phyloP scores from a whole-genome alignment of 2,329 filamentous ascomycete genomes.

The Neonectria coccinea region DNA sequence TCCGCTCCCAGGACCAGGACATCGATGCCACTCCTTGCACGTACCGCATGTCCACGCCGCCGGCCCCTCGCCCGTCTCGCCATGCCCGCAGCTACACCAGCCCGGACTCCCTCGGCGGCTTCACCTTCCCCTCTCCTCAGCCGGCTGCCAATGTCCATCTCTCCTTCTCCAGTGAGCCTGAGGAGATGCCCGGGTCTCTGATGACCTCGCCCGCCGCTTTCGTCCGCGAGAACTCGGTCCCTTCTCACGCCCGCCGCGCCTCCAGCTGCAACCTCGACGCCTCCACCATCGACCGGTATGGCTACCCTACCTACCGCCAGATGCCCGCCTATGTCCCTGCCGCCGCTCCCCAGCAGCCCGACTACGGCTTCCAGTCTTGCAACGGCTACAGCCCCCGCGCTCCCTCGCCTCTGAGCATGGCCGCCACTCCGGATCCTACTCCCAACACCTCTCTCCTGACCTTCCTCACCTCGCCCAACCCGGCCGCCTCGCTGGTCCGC shows the following conservation, averaged over 20 bases:
- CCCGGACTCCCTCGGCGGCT: constrained; percentile 64
- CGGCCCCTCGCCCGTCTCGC: constrained; percentile 50
- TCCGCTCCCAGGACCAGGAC: constrained; percentile 85
- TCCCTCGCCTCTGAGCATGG: constrained; percentile 57
- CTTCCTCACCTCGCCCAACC: constrained; percentile 84
- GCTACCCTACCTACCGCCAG: constrained; percentile 86
- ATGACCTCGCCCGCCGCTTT: constrained; percentile 75
- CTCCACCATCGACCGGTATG: constrained; percentile 74
- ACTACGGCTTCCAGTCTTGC: constrained; percentile 58
- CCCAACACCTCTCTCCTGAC: constrained; percentile 77
- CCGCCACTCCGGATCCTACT: constrained; percentile 58
- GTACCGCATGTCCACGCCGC: constrained; percentile 51
- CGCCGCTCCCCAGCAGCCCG: constrained; percentile 33
- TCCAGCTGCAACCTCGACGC: constrained; percentile 78
- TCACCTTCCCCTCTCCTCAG: constrained; percentile 47
- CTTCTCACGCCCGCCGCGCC: constrained; percentile 62
- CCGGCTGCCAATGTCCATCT: constrained; percentile 49
- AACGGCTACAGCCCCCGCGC: constrained; percentile 60
- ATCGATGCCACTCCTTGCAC: constrained; percentile 68
- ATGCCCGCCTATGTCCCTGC: constrained; percentile 63
- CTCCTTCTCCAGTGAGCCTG: constrained; percentile 54
- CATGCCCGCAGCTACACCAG: constrained; percentile 72
- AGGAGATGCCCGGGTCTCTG: constrained; percentile 59
- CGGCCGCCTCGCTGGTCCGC: constrained; percentile 83
- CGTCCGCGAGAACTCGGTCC: constrained; percentile 53